phyloP scores from a whole-genome alignment of 352 stramenopile species.

The Globisporangium camurandrum region DNA sequence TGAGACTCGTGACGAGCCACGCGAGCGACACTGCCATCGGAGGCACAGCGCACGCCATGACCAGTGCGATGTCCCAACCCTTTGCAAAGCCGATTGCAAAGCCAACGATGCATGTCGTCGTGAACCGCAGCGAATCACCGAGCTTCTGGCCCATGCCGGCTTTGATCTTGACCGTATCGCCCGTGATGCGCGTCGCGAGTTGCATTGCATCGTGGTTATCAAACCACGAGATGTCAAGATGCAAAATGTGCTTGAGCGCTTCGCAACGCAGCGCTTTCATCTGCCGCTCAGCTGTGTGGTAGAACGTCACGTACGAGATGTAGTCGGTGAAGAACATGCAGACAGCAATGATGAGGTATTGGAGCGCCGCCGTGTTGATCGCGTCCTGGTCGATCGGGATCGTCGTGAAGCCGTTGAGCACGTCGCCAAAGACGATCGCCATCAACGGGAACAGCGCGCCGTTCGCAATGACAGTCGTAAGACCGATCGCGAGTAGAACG shows the following conservation, averaged over 20 bases:
- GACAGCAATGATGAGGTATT: background rate
- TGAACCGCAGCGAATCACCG: constrained; percentile 46
- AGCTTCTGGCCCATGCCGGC: constrained; percentile 57
- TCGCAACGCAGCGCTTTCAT: constrained; percentile 25
- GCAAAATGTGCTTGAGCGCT: constrained; percentile 24
- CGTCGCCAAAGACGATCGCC: constrained; percentile 25
- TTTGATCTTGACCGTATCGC: constrained; percentile 42
- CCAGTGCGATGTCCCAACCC: constrained; percentile 57
- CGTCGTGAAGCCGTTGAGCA: constrained; percentile 21
- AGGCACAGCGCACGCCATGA: constrained; percentile 58
- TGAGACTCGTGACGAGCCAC: constrained; percentile 43
- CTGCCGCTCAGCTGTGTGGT: constrained; percentile 55
- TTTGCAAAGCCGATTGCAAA: constrained; percentile 58
- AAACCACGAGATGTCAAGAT: constrained; percentile 42
- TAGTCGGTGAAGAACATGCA: background rate
- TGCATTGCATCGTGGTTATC: constrained; percentile 31
- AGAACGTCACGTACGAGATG: constrained; percentile 9
- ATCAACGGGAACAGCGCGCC: constrained; percentile 34
- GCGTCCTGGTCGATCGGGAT: constrained; percentile 5
- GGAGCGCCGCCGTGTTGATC: constrained; percentile 23
- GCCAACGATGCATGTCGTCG: constrained; percentile 51
- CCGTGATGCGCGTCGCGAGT: constrained; percentile 20
- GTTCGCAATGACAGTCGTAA: constrained; percentile 21
- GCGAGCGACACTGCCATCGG: constrained; percentile 44
- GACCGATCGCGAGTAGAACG: constrained; percentile 17